Evolutionary conservation across 2,329 filamentous ascomycete genomes (phyloP), one percentile per base, ranked within the genome.

Genomic region (Fusarium keratoplasticum): DNA sequence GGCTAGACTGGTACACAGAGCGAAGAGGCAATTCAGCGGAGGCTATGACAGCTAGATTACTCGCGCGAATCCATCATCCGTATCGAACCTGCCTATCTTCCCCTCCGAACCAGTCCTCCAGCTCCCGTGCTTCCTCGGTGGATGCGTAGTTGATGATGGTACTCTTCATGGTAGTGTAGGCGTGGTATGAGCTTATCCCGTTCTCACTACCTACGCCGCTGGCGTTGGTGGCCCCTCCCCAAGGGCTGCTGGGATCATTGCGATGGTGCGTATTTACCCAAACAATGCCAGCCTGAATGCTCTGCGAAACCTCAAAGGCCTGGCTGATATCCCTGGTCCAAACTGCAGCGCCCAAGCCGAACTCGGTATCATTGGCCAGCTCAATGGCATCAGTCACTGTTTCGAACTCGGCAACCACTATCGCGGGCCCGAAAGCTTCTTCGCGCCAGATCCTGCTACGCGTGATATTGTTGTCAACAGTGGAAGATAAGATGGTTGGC

Each of bases 401-500:
- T 81, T 91, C 91, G 85, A 96, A 96, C 76, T 92, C 93, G 77
- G 90, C 88, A 74, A 96, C 89, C 61, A 92, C 89, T 81, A 93
- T 91, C 42, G 95, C 94, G 10, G 94, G 94, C 22, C 94, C 94
- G 81, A 96, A 96, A 69, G 95, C 94, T 82, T 96, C 94, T 81
- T 95, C 92, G 76, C 90, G 89, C 86, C 94, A 92, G 75, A 96
- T 93, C 80, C 90, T 90, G 82, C 94, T 93, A 78, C 90, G 83
- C 38, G 87, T 74, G 89, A 95, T 87, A 77, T 89, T 89, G 72
- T 89, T 87, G 83, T 80, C 84, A 78, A 87, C 33, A 54, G 90
- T 84, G 0, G 81, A 83, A 0, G 80, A 78, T 29, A 98, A 87
- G 3, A 98, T 89, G 0, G 95, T 97, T 0, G 94, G 94, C 60